Base-by-base conservation (phyloP, 2,329 filamentous ascomycete genomes). In the Dactylonectria macrodidyma region DNA sequence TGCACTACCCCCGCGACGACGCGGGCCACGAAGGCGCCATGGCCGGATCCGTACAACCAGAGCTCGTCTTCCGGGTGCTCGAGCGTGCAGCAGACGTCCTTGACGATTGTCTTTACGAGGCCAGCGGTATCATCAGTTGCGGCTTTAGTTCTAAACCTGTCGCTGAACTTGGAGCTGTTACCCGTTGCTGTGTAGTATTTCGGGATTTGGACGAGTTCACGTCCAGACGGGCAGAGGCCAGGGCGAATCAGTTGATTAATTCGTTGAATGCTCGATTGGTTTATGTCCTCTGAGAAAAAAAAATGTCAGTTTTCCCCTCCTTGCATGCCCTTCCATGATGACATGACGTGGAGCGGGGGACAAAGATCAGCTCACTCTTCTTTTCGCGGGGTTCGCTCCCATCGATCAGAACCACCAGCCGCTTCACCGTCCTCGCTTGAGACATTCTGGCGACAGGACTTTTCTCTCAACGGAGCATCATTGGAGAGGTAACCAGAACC, bases 1-100 rank as follows among this genome's bases (percentile, higher is more conserved):
- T 75, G 66, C 6, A 76, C 62, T 3, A 76, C 65, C 3, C 74
- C 71, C 26, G 74, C 74, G 9, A 74, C 74, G 5, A 74, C 72
- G 1, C 71, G 72, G 5, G 64, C 73, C 4, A 76, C 56, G 14
- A 68, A 76, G 11, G 66, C 74, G 2, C 74, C 74, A 3, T 71
- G 74, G 0, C 74, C 74, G 11, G 74, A 76, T 2, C 74, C 74
- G 34, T 71, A 76, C 0, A 76, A 16, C 74, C 74, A 76, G 1
- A 76, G 70, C 33, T 76, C 74, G 10, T 76, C 74, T 47, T 76
- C 58, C 6, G 69, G 61, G 3, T 41, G 19, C 3, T 75, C 67
- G 1, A 76, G 66, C 1, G 46, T 69, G 2, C 64, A 50, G 1
- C 61, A 70, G 26, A 76, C 34, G 8, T 76, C 73, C 3, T 59